These are phyloP conservation scores for Colletotrichum nymphaeae DNA, from an alignment of 2,329 filamentous ascomycete genomes.

Conservation along the genomic window DNA sequence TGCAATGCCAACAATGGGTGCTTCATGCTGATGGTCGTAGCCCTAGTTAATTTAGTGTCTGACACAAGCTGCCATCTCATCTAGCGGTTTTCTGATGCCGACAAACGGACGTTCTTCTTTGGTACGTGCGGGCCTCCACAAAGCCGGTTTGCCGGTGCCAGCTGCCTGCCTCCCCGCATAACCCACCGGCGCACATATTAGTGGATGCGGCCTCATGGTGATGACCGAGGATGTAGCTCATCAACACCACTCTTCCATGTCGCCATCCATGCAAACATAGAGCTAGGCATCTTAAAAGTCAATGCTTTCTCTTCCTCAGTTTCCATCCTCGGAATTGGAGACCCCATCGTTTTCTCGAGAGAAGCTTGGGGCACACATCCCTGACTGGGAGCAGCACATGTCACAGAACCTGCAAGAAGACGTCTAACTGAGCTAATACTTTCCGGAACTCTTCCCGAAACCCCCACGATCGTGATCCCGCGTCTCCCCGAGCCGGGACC, in stretches of 20 bases:
- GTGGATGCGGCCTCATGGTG: neutral
- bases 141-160: neutral
- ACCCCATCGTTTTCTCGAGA: neutral
- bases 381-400: neutral
- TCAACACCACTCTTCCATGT: neutral
- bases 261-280: neutral
- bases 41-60: neutral
- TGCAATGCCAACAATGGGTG: neutral
- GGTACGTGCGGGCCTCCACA: neutral
- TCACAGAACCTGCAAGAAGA: neutral
- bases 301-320: neutral
- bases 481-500: neutral
- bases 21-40: neutral
- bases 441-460: neutral
- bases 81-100: neutral
- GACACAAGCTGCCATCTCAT: neutral
- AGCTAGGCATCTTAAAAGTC: neutral
- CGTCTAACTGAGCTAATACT: neutral
- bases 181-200: conserved; percentile 4
- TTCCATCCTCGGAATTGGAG: too few species aligned
- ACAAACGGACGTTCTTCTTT: neutral
- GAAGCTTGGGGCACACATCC: neutral
- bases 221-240: neutral
- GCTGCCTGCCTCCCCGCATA: neutral
- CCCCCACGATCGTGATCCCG: neutral